Conservation (phyloP, 768 basidiomycete genomes). For the Hypholoma fasciculare region DNA sequence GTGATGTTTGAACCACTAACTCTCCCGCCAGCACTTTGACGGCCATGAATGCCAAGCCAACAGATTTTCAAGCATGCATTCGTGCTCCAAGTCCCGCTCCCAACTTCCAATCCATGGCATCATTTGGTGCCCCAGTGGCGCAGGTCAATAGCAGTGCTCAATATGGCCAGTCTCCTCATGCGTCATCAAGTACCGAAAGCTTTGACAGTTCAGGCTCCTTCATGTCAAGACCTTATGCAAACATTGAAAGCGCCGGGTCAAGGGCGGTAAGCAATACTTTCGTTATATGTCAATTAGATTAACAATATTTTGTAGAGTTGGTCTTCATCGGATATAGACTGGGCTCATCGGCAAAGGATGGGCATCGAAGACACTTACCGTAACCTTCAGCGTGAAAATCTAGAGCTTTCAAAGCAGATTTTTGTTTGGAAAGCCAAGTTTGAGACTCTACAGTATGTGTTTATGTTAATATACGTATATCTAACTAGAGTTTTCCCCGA, state of each 20-base stretch:
- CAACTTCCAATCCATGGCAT: too few relatives aligned
- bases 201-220: neutral
- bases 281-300: too few relatives aligned
- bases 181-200: neutral
- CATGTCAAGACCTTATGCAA: neutral
- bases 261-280: neutral
- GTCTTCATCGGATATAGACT: conserved; percentile 3
- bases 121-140: too few relatives aligned
- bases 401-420: neutral
- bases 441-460: conserved; percentile 6
- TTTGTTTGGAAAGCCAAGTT: neutral
- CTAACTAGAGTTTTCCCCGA: neutral
- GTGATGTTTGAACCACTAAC: too few relatives aligned
- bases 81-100: too few relatives aligned
- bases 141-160: neutral
- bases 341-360: neutral
- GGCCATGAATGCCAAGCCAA: too few relatives aligned
- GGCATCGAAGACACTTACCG: neutral
- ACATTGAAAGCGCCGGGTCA: neutral
- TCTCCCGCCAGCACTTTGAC: too few relatives aligned
- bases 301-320: conserved; percentile 1
- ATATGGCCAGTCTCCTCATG: neutral
- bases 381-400: conserved; percentile 3
- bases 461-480: too few relatives aligned
- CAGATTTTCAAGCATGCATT: too few relatives aligned